Evolutionary conservation across 1,284 basidiomycete genomes (phyloP).

Genomic region (Tilletia setariae): DNA sequence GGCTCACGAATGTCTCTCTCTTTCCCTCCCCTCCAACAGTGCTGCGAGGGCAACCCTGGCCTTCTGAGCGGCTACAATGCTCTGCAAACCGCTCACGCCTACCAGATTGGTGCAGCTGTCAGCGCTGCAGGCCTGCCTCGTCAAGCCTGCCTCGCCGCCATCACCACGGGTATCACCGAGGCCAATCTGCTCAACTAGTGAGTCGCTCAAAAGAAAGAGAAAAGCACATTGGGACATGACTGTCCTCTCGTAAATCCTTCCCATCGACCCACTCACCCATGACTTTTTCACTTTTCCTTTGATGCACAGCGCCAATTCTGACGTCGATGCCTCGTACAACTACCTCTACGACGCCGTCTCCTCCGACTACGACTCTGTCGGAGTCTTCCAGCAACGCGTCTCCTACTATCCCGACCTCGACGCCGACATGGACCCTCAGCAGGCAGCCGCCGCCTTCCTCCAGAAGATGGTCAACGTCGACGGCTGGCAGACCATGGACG

Average conservation of each 20-base stretch:
- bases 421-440: constrained; percentile 7
- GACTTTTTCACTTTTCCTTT: background rate
- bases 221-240: too few species aligned
- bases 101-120: background rate
- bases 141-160: constrained; percentile 1
- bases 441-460: background rate
- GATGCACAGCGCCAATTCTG: background rate
- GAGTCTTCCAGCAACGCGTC: constrained; percentile 5
- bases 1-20: too few species aligned
- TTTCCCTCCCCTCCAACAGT: background rate
- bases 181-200: constrained; percentile 9
- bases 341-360: constrained; percentile 8
- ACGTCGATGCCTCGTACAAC: background rate
- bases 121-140: background rate
- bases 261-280: too few species aligned
- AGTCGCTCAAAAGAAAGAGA: background rate
- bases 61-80: background rate
- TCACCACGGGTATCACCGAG: background rate
- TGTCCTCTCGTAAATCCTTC: too few species aligned
- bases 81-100: background rate
- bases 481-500: constrained; percentile 12
- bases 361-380: constrained; percentile 9
- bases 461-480: constrained; percentile 10
- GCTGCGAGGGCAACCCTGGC: background rate
- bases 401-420: constrained; percentile 2